Conservation (phyloP, 345 rosid species). For the Boechera divaricarpa region DNA sequence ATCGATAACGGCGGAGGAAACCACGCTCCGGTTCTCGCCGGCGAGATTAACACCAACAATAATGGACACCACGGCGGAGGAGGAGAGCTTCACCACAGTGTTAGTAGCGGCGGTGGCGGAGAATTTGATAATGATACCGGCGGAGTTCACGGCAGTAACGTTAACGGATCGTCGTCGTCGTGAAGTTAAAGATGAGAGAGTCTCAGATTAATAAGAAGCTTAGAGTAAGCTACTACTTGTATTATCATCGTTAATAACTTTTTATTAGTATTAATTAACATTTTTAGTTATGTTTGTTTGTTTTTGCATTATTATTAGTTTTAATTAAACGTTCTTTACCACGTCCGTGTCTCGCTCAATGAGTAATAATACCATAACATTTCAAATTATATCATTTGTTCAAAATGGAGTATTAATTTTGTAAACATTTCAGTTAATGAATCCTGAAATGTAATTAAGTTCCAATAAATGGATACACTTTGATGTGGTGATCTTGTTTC, state of each 20-base stretch:
- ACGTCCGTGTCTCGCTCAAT: conserved; percentile 23
- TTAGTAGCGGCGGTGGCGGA: conserved; percentile 35
- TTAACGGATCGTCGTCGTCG: conserved; percentile 43
- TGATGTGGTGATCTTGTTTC: conserved; percentile 28
- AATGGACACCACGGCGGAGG: conserved; percentile 2
- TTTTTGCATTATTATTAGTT: conserved; percentile 21
- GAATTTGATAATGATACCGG: conserved; percentile 46
- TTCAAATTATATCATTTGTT: neutral
- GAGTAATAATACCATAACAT: conserved; percentile 21
- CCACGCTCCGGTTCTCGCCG: conserved; percentile 3
- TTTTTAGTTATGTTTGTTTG: conserved; percentile 12
- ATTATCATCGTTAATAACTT: conserved; percentile 39
- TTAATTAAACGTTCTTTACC: conserved; percentile 20
- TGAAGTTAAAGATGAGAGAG: conserved; percentile 31
- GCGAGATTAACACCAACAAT: conserved; percentile 2
- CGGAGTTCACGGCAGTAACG: conserved; percentile 36
- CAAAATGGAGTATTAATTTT: neutral
- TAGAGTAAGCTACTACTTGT: conserved; percentile 43
- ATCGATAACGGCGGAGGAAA: conserved; percentile 20
- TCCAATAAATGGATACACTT: conserved; percentile 1
- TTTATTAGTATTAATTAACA: conserved; percentile 26
- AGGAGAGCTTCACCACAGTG: conserved; percentile 38
- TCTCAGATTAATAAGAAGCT: conserved; percentile 26
- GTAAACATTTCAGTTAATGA: neutral
- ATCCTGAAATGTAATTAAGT: conserved; percentile 7